Percentiles rank a stretch among this genome's conserved stretches.
phyloP scores from a whole-genome alignment of 139 green algal genomes.

The Coelastrella sp. region DNA sequence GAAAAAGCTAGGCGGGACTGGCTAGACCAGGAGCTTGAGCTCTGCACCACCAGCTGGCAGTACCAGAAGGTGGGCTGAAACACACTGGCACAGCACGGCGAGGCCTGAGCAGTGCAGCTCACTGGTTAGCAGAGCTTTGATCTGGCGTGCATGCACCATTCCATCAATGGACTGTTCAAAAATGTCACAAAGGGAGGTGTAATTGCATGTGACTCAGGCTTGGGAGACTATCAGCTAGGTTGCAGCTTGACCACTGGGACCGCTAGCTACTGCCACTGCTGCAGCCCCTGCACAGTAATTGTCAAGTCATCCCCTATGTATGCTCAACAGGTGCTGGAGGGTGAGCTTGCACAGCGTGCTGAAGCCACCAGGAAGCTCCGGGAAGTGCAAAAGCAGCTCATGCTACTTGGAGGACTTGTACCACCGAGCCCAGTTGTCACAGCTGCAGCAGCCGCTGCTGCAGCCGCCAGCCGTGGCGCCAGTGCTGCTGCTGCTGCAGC shows the following conservation, averaged over 20 bases:
- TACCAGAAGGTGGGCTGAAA: slow-evolving; percentile 62
- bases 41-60: slow-evolving; percentile 65
- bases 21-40: slow-evolving; percentile 87
- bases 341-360: slow-evolving; percentile 77
- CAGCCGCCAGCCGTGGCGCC: not conserved
- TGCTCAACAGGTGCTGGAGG: slow-evolving; percentile 78
- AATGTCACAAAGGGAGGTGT: too few species aligned
- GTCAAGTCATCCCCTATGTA: too few species aligned
- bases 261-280: too few species aligned
- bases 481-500: slow-evolving; percentile 4
- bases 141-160: too few species aligned
- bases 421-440: slow-evolving; percentile 60
- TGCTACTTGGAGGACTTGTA: slow-evolving; percentile 59
- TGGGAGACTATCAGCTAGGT: too few species aligned
- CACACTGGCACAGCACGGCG: too few species aligned
- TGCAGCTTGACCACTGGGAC: too few species aligned
- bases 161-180: too few species aligned
- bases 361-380: slow-evolving; percentile 64
- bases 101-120: too few species aligned
- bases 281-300: too few species aligned
- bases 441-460: slow-evolving; percentile 35
- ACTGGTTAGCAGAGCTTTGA: too few species aligned
- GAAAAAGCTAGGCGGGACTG: slow-evolving; percentile 78
- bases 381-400: slow-evolving; percentile 78
- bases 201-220: too few species aligned